Evolutionary conservation across 2,329 filamentous ascomycete species (phyloP), one percentile per base, ranked within the genome.

Genomic region (Bisporella sp.): DNA sequence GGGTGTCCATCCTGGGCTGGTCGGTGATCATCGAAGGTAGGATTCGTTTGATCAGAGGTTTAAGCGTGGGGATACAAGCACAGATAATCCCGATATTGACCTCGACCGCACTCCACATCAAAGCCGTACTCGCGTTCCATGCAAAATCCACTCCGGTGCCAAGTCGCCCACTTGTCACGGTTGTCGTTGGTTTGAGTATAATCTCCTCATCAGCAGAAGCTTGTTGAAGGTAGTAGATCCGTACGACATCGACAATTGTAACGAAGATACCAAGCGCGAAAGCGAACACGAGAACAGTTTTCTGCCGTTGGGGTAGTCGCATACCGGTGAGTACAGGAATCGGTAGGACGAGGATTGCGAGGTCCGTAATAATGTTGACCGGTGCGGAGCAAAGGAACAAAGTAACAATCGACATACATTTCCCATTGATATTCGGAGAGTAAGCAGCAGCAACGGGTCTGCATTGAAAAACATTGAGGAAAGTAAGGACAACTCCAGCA

Each of bases 31-130:
- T 62, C 1, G 56, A 43, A 31, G 62, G 62, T 13, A 62, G 13
- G 31, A 64, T 61, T 3, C 48, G 54, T 56, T 87, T 79, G 49
- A 92, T 83, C 5, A 97, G 73, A 1, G 92, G 91, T 65, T 96
- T 96, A 54, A 96, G 71, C 0, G 87, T 92, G 6, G 91, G 92
- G 13, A 96, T 87, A 61, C 90, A 96, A 41, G 86, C 91, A 63
- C 89, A 95, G 56, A 90, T 85, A 59, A 96, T 90, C 13, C 89
- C 91, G 1, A 95, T 75, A 57, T 95, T 93, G 63, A 96, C 89
- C 67, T 96, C 91, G 49, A 96, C 82, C 9, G 85, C 87, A 12
- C 87, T 92, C 91, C 91, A 97, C 87, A 96, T 92, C 63, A 95
- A 85, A 0, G 89, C 88, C 5, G 90, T 71, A 0, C 88, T 88